Evolutionary conservation across 306 rosid species (phyloP).

Genomic region (Oxytropis ochrocephala): DNA sequence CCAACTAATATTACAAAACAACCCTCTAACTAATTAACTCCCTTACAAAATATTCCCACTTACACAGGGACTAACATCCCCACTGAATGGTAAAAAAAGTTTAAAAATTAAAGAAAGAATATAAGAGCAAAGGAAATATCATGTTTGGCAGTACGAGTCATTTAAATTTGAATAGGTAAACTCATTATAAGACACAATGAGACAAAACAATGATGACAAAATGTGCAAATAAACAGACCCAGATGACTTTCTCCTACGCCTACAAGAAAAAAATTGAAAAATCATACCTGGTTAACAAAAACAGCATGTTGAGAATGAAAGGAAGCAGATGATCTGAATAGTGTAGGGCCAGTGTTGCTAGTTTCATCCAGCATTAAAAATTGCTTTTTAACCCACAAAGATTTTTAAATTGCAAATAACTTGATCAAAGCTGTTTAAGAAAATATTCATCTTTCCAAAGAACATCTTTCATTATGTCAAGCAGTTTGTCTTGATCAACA

Average conservation of each 20-base stretch:
- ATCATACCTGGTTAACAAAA: slow-evolving; percentile 58
- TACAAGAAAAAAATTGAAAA: not conserved
- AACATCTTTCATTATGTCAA: slow-evolving; percentile 45
- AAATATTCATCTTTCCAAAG: slow-evolving; percentile 40
- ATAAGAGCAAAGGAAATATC: not conserved
- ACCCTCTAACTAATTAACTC: too few species aligned
- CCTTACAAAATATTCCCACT: too few species aligned
- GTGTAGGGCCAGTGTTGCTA: slow-evolving; percentile 14
- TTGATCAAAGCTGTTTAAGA: slow-evolving; percentile 48
- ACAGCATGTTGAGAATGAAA: slow-evolving; percentile 34
- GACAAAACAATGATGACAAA: not conserved
- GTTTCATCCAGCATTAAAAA: slow-evolving; percentile 31
- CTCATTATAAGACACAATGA: not conserved
- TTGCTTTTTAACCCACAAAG: slow-evolving; percentile 59
- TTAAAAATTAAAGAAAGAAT: not conserved
- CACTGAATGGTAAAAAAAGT: not conserved
- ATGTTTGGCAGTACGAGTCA: not conserved
- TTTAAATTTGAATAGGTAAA: not conserved
- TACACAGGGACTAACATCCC: too few species aligned
- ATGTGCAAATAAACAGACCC: not conserved
- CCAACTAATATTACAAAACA: too few species aligned
- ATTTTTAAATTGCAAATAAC: slow-evolving; percentile 52
- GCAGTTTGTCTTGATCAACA: slow-evolving; percentile 71
- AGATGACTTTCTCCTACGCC: not conserved
- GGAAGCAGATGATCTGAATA: slow-evolving; percentile 25